Base-by-base conservation (phyloP, 1,284 basidiomycete genomes). In the Bjerkandera adusta region DNA sequence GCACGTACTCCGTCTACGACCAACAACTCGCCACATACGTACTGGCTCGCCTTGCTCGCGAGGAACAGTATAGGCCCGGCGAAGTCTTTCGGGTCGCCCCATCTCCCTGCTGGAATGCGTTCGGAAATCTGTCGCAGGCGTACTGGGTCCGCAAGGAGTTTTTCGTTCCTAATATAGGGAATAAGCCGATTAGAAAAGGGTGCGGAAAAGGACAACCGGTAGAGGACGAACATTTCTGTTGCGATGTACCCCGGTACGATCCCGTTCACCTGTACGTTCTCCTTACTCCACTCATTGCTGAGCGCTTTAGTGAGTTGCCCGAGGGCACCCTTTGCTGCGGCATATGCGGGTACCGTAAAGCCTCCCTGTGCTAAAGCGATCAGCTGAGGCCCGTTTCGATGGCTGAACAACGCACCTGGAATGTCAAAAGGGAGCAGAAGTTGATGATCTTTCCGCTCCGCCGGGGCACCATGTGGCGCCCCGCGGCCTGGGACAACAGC, bases 211-310 rank as follows among this genome's bases (percentile, higher is more conserved):
- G 40, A 42, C 22, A 21, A 26, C n/a, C n/a, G 34, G 18, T 32
- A 29, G 36, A 18, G 27, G 7, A 71, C 79, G 68, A 66, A 87
- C 81, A 92, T 91, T 61, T 95, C 92, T 27, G 93, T 95, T n/a
- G 81, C 79, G 58, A 96, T 86, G 68, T 97, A 95, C 18, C 93
- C 93, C 20, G 93, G 93, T 40, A 88, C 88, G 56, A 97, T 92
- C 40, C 78, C 89, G 64, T 95, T 94, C 39, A 96, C 92, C 63
- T 93, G 89, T 48, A 97, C 81, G 55, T 92, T 92, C 62, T 92
- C 82, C 57, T 79, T 76, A 35, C 79, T 76, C 86, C 87, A 90
- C 55, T 88, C 86, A 57, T 84, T 87, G 57, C 76, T 76, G 49
- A 88, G 71, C 4, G 85, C 85, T 64, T 91, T 91, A 16, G 89